A percentile compares a stretch with the other conserved stretches of the same genome.
These are phyloP conservation scores for Abrus precatorius DNA, from an alignment of 306 rosid genomes.

Conservation along the genomic window DNA sequence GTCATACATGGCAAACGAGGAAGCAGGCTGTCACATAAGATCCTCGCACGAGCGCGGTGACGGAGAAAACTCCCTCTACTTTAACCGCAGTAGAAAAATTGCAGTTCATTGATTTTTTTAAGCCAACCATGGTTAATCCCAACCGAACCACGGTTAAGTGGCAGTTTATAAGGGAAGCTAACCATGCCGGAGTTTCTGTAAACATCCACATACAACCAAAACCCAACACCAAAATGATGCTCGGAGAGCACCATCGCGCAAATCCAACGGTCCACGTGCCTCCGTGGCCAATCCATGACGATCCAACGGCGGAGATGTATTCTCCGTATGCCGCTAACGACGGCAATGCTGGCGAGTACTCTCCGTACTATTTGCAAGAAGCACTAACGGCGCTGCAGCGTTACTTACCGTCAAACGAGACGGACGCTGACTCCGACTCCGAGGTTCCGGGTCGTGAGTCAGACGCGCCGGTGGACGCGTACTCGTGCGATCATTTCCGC, in stretches of 20 bases:
- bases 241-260: constrained; percentile 73
- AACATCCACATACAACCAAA: constrained; percentile 41
- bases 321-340: constrained; percentile 58
- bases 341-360: constrained; percentile 65
- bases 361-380: constrained; percentile 66
- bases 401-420: constrained; percentile 67
- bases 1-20: constrained; percentile 30
- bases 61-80: constrained; percentile 8
- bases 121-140: constrained; percentile 55
- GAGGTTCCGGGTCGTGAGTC: constrained; percentile 59
- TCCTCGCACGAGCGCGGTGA: neutral
- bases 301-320: constrained; percentile 62
- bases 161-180: constrained; percentile 61
- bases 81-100: constrained; percentile 60
- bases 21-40: constrained; percentile 28
- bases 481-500: constrained; percentile 90
- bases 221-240: constrained; percentile 61
- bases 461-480: constrained; percentile 85
- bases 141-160: constrained; percentile 58
- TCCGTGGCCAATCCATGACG: constrained; percentile 70
- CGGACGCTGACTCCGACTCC: constrained; percentile 65
- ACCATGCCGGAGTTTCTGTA: constrained; percentile 53
- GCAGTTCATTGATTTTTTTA: constrained; percentile 41
- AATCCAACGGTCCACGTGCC: constrained; percentile 81
- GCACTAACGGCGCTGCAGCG: constrained; percentile 73